Base-by-base conservation (phyloP, 345 rosid species). In the Streptanthus diversifolius region DNA sequence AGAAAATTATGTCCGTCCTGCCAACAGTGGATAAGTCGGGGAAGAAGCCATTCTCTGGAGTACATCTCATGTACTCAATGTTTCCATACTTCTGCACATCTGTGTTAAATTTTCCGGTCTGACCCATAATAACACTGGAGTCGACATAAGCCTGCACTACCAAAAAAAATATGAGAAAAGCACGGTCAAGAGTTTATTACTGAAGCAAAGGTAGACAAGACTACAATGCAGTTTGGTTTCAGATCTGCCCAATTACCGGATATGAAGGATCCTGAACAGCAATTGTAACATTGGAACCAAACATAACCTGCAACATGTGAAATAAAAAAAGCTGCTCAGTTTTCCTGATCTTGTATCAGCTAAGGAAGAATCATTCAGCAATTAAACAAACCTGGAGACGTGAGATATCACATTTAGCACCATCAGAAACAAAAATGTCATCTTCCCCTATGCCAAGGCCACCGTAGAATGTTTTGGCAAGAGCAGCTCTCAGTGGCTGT, bases 211-310 rank as follows among this genome's bases (percentile, higher is more conserved):
- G 29, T 11, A 45, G 53, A 51, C 17, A 49, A 41, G 43, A 36
- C 17, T 35, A 36, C 1, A 74, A 51, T 35, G 39, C 24, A 57
- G 18, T 64, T 13, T 64, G 25, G 48, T 57, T 30, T 77, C 24
- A 41, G 35, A 5, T 63, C 19, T n/a, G 54, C 3, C 11, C 8
- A 58, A 64, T 66, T 89, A 93, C 98, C 92, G 98, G 98, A 75
- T 91, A 91, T 67, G 98, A 93, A 64, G 98, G 98, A 73, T 93
- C 98, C 85, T 93, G 98, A 68, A 93, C 97, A 9, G 97, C 96
- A 80, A 91, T 73, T 13, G 97, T 83, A 47, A 87, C 87, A 19
- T 88, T 61, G 63, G 95, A 85, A 48, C 98, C 98, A 82, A 93
- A 89, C 80, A 89, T 79, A 69, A 88, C 73, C 98, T 89, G 87